Evolutionary conservation across 1,284 basidiomycete genomes (phyloP).

Genomic region (Boletus semigastroideus): DNA sequence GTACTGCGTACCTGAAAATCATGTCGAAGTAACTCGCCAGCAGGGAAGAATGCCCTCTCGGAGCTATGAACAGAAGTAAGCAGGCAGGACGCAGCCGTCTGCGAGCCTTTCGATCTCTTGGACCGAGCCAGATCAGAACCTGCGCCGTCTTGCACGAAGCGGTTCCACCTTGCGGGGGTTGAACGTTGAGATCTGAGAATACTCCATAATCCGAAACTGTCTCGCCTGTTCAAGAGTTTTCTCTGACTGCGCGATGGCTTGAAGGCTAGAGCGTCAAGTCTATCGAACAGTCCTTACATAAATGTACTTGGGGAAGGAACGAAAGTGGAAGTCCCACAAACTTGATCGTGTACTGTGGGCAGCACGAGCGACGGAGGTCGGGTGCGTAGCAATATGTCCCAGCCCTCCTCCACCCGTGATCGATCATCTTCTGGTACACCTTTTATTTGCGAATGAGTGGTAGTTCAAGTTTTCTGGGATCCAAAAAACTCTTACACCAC

Average conservation of each 20-base stretch:
- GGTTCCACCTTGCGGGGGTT: slow-evolving; percentile 65
- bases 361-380: slow-evolving; percentile 80
- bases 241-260: slow-evolving; percentile 77
- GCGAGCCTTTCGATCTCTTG: slow-evolving; percentile 19
- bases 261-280: slow-evolving; percentile 75
- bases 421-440: slow-evolving; percentile 80
- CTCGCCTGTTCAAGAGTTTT: slow-evolving; percentile 69
- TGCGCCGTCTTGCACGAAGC: slow-evolving; percentile 56
- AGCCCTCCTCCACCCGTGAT: slow-evolving; percentile 88
- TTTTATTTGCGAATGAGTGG: slow-evolving; percentile 29
- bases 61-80: slow-evolving; percentile 45
- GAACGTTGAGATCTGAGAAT: slow-evolving; percentile 13
- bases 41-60: slow-evolving; percentile 32
- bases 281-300: slow-evolving; percentile 30
- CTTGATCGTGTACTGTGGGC: slow-evolving; percentile 92
- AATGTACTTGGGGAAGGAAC: slow-evolving; percentile 1
- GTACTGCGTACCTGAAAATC: slow-evolving; percentile 51
- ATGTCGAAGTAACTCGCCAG: slow-evolving; percentile 30
- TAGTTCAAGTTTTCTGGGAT: neutral
- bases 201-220: neutral
- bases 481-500: slow-evolving; percentile 42
- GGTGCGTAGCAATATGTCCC: slow-evolving; percentile 85
- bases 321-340: slow-evolving; percentile 32
- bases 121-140: slow-evolving; percentile 33
- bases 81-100: slow-evolving; percentile 37